Evolutionary conservation across 2,329 filamentous ascomycete genomes (phyloP), one percentile per base, ranked within the genome.

Genomic region (Cercospora brassicicola): DNA sequence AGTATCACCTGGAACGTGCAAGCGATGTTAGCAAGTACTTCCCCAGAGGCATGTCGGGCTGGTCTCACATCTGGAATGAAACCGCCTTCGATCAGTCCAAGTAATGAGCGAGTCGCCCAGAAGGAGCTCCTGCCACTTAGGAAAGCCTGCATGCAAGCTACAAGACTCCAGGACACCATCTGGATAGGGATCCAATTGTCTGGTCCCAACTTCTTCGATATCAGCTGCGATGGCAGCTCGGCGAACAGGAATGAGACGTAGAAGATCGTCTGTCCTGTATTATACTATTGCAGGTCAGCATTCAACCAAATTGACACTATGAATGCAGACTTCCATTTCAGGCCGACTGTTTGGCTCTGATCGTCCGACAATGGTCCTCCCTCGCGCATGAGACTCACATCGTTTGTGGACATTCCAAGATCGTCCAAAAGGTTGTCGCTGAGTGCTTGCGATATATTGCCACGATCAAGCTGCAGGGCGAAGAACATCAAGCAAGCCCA

Each of bases 181-280:
- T 82, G 78, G n/a, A 78, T 76, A 0, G 82, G 82, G 3, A 84
- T 81, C 77, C 82, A 83, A 11, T 81, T 79, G 62, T 82, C 80
- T 3, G 82, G 81, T 0, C 82, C 82, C 7, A 81, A 72, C 59
- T 80, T 80, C 70, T 84, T 84, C 62, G 80, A 82, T 20, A 84
- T 79, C 5, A 79, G 68, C 66, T 78, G 77, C 28, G 77, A 78
- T 0, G 79, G 79, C 9, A 80, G 63, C 62, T 80, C 78, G 11
- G 78, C 78, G 59, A 77, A 73, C n/a, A 96, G 92, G 81, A 96
- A 96, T 79, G 92, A 93, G 20, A 87, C 84, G 79, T 91, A 94
- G 83, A 96, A 96, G 7, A 91, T 82, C 0, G 80, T 81, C 60
- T 82, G 70, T 15, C 71, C 72, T 62, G 67, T 86, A 87, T 67